A percentile compares a stretch with the other conserved stretches of the same genome.
Evolutionary conservation across 768 basidiomycete species (phyloP).

Genomic region (Phylloporus arenicola): DNA sequence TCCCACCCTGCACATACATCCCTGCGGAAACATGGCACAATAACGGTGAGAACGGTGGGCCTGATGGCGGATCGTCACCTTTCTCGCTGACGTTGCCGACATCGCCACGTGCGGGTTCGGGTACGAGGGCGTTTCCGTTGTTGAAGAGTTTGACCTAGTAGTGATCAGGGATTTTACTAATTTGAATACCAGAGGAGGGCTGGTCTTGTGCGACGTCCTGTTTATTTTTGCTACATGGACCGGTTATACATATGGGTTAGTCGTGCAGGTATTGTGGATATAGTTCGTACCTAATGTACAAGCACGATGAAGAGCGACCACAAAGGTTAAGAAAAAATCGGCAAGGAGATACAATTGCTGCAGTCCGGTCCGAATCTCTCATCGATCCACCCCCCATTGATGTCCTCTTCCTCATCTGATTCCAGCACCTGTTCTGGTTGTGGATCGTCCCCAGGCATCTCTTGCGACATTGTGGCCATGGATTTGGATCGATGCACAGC

Average conservation of each 20-base stretch:
- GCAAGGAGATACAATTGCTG: too few species aligned
- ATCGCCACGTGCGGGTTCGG: slow-evolving; percentile 2
- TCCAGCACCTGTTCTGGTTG: too few species aligned
- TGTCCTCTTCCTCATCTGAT: too few species aligned
- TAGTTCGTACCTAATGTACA: too few species aligned
- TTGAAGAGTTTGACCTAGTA: neutral
- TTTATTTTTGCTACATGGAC: neutral
- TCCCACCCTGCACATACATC: slow-evolving; percentile 54
- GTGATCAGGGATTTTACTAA: neutral
- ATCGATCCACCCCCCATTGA: too few species aligned
- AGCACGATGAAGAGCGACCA: too few species aligned
- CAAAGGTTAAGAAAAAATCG: too few species aligned
- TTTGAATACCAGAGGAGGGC: neutral
- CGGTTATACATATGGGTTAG: neutral
- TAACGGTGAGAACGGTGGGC: too few species aligned
- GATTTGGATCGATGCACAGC: slow-evolving; percentile 35
- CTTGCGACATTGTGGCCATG: too few species aligned
- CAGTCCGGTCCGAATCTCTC: too few species aligned
- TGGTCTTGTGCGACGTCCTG: neutral
- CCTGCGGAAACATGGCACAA: slow-evolving; percentile 48
- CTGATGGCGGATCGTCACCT: neutral
- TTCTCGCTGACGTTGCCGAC: slow-evolving; percentile 9
- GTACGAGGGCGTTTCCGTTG: slow-evolving; percentile 8
- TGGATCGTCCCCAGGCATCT: too few species aligned
- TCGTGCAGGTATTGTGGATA: neutral